phyloP scores from a whole-genome alignment of 1,284 basidiomycete species.

The Mycosarcoma maydis region DNA sequence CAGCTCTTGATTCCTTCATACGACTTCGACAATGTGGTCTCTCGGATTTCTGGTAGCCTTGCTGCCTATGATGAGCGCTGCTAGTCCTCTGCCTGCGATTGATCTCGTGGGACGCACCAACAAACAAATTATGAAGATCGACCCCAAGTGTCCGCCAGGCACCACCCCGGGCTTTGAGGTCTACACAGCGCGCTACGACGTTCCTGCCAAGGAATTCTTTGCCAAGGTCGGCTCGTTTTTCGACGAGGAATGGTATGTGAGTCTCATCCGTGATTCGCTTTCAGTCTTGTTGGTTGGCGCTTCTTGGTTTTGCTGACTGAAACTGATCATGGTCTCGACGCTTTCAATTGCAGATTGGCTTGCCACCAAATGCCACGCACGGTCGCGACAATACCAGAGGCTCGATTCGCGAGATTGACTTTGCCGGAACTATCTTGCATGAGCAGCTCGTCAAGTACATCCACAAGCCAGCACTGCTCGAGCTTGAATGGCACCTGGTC shows the following conservation, averaged over 20 bases:
- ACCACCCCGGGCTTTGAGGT: conserved; percentile 26
- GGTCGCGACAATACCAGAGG: conserved; percentile 23
- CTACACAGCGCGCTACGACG: conserved; percentile 27
- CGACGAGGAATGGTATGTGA: conserved; percentile 35
- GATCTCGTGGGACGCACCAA: conserved; percentile 3
- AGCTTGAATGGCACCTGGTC: conserved; percentile 34
- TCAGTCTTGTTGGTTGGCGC: neutral
- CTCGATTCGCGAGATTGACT: conserved; percentile 33
- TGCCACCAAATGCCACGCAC: conserved; percentile 19
- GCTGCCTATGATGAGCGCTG: conserved; percentile 11
- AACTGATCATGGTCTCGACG: neutral
- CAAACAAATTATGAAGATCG: conserved; percentile 12
- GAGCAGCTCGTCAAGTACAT: conserved; percentile 32
- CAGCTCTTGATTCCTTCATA: neutral
- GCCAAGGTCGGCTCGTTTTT: conserved; percentile 30
- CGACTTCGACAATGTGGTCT: conserved; percentile 8
- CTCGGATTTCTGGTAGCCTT: conserved; percentile 4
- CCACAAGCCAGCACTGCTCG: conserved; percentile 19
- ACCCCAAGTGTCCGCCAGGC: conserved; percentile 24
- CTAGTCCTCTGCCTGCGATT: conserved; percentile 5
- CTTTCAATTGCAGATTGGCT: conserved; percentile 17
- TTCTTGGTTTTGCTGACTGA: neutral
- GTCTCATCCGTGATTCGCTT: neutral
- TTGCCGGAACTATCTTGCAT: conserved; percentile 27
- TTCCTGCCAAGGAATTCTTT: conserved; percentile 19